phyloP scores from a whole-genome alignment of 345 rosid species.

The Microthlaspi erraticum region DNA sequence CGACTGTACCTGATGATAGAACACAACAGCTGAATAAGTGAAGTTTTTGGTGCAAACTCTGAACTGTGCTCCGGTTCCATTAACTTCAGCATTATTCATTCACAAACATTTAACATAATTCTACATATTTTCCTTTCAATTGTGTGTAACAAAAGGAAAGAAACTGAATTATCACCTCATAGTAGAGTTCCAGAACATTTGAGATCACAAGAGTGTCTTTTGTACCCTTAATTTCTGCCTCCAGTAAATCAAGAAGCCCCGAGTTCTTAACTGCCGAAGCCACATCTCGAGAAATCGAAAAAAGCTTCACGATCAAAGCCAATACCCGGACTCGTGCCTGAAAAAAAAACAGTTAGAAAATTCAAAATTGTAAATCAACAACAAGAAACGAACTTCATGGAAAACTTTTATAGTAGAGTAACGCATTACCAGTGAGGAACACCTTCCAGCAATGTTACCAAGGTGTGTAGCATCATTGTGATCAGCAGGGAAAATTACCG shows the following conservation, averaged over 20 bases:
- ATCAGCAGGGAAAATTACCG: slow-evolving; percentile 64
- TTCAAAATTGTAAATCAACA: not conserved
- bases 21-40: slow-evolving; percentile 68
- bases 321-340: slow-evolving; percentile 86
- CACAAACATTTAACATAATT: slow-evolving; percentile 20
- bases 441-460: slow-evolving; percentile 61
- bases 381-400: slow-evolving; percentile 13
- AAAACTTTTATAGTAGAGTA: no score
- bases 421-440: slow-evolving; percentile 71
- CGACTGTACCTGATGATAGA: slow-evolving; percentile 69
- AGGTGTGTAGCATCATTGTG: slow-evolving; percentile 63
- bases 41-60: slow-evolving; percentile 71
- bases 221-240: slow-evolving; percentile 66
- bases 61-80: slow-evolving; percentile 72
- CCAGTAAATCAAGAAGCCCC: slow-evolving; percentile 73
- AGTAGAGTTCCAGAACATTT: slow-evolving; percentile 80
- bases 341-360: slow-evolving; percentile 43
- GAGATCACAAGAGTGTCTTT: slow-evolving; percentile 68
- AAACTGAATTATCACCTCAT: slow-evolving; percentile 59
- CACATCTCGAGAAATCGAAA: slow-evolving; percentile 70
- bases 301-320: slow-evolving; percentile 87
- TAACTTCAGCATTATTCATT: slow-evolving; percentile 54
- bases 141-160: not conserved
- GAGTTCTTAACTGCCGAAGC: slow-evolving; percentile 68
- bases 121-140: slow-evolving; percentile 17